These are phyloP conservation scores for Galerina sulciceps DNA, from an alignment of 768 basidiomycete species.

Conservation along the genomic window DNA sequence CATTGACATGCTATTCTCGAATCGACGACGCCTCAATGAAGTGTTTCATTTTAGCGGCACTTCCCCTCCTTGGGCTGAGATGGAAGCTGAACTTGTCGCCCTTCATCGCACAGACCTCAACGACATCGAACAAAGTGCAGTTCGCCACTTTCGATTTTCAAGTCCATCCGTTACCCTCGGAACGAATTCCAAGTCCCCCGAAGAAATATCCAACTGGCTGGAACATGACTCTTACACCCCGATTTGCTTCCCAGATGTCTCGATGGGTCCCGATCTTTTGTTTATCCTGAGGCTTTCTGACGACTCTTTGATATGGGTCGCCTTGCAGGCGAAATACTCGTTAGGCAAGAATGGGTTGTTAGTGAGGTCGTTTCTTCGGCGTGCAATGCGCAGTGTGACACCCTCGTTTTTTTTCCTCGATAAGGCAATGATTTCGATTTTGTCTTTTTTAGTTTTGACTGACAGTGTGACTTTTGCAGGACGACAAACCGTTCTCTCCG, in stretches of 20 bases:
- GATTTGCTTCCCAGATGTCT: slow-evolving; percentile 43
- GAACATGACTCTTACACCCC: slow-evolving; percentile 32
- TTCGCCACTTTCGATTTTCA: slow-evolving; percentile 28
- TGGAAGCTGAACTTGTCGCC: slow-evolving; percentile 41
- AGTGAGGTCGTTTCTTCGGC: slow-evolving; percentile 33
- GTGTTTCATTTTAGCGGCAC: slow-evolving; percentile 39
- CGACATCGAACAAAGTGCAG: slow-evolving; percentile 30
- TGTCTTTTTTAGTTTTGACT: neutral
- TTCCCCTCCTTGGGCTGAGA: slow-evolving; percentile 38
- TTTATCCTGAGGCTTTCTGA: slow-evolving; percentile 42
- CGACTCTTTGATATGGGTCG: slow-evolving; percentile 43
- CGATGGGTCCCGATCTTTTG: slow-evolving; percentile 48
- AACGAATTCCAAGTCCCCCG: slow-evolving; percentile 37
- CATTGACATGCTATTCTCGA: slow-evolving; percentile 41
- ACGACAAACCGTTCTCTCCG: slow-evolving; percentile 38
- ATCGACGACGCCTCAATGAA: slow-evolving; percentile 32
- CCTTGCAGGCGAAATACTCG: slow-evolving; percentile 45
- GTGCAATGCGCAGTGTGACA: slow-evolving; percentile 46
- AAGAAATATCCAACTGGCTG: slow-evolving; percentile 39
- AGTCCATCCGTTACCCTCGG: slow-evolving; percentile 44
- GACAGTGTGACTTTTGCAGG: slow-evolving; percentile 23
- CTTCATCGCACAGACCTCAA: slow-evolving; percentile 29
- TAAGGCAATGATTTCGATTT: slow-evolving; percentile 27
- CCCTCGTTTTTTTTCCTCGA: slow-evolving; percentile 43
- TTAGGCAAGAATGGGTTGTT: slow-evolving; percentile 34